Evolutionary conservation across 768 basidiomycete genomes (phyloP).

Genomic region (Naganishia antarctica): DNA sequence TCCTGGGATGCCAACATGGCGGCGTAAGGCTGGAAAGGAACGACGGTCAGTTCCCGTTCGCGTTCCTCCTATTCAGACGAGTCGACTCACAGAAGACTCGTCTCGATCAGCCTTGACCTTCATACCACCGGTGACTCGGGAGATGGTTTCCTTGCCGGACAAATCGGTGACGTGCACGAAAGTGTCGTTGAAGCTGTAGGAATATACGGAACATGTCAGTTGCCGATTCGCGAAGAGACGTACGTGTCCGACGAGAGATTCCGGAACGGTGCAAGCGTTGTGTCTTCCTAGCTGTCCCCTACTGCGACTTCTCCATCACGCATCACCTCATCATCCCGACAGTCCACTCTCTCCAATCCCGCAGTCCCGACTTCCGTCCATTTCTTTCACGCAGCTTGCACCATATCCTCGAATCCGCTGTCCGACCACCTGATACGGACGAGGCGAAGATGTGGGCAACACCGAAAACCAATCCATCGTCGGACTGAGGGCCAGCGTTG

Average conservation of each 20-base stretch:
- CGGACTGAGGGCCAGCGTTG: slow-evolving; percentile 42
- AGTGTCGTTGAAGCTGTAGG: slow-evolving; percentile 84
- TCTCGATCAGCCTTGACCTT: slow-evolving; percentile 99
- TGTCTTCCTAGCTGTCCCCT: no score
- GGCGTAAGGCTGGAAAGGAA: slow-evolving; percentile 53
- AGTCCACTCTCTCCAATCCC: no score
- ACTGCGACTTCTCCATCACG: no score
- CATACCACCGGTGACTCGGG: slow-evolving; percentile 98
- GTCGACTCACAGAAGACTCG: slow-evolving; percentile 78
- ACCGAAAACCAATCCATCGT: slow-evolving; percentile 95
- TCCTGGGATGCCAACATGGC: slow-evolving; percentile 99
- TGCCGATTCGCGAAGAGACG: no score
- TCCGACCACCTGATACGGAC: slow-evolving; percentile 33
- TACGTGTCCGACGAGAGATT: no score
- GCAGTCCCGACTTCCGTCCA: no score
- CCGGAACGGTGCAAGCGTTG: no score
- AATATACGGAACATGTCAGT: not conserved
- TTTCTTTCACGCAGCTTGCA: slow-evolving; percentile 2
- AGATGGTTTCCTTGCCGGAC: slow-evolving; percentile 97
- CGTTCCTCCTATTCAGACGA: not conserved
- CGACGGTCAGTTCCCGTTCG: not conserved
- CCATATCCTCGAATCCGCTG: no score
- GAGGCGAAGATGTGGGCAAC: slow-evolving; percentile 98
- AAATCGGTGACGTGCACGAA: slow-evolving; percentile 99
- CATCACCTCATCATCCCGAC: no score